A percentile compares a stretch with the other conserved stretches of the same genome.
phyloP scores from a whole-genome alignment of 2,329 filamentous ascomycete species.

The Coleophoma cylindrospora region DNA sequence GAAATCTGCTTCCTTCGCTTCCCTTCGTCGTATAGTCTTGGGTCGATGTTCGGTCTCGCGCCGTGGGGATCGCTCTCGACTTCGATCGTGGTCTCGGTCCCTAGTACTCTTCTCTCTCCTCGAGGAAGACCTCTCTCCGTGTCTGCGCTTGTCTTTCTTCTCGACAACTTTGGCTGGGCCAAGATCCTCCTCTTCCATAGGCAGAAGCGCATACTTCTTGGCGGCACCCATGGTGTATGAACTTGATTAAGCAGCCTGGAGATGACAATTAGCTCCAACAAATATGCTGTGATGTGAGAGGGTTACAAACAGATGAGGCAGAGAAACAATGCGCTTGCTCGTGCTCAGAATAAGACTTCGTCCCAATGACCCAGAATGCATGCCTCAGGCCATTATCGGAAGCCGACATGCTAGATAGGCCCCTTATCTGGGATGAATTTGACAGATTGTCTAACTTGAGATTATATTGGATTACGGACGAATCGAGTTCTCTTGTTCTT shows the following conservation, averaged over 20 bases:
- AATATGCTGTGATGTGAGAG: neutral
- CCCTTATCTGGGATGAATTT: neutral
- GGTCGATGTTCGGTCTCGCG: conserved; percentile 35
- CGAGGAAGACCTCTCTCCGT: conserved; percentile 29
- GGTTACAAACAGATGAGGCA: neutral
- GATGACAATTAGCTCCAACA: neutral
- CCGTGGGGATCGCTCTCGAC: conserved; percentile 26
- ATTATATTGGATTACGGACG: neutral
- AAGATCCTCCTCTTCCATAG: conserved; percentile 63
- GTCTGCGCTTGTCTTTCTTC: conserved; percentile 33
- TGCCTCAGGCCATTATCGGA: neutral
- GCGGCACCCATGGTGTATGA: conserved; percentile 34
- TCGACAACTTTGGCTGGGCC: conserved; percentile 46
- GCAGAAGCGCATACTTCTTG: conserved; percentile 62
- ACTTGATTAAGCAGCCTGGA: neutral
- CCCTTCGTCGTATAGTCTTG: conserved; percentile 45
- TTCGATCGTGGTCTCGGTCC: conserved; percentile 33
- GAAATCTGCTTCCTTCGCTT: conserved; percentile 53
- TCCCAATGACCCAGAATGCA: neutral
- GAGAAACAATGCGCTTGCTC: too few species aligned
- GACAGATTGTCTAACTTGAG: neutral
- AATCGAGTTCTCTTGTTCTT: too few species aligned
- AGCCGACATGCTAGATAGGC: neutral
- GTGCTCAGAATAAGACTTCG: too few species aligned
- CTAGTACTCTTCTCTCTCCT: conserved; percentile 31